phyloP scores from a whole-genome alignment of 2,329 filamentous ascomycete species.

The Fusarium sororula region DNA sequence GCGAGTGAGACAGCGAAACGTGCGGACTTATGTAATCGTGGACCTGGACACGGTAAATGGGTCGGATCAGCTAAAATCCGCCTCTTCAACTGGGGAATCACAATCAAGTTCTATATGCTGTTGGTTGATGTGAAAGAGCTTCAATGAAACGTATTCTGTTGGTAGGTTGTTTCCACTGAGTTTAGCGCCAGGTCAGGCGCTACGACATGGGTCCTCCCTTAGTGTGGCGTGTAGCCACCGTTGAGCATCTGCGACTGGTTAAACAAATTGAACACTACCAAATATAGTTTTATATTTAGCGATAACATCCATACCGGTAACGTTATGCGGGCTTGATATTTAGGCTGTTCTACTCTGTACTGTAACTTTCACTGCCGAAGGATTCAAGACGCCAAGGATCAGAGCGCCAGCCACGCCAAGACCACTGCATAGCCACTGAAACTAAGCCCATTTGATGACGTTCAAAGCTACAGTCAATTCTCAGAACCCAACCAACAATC shows the following conservation, averaged over 20 bases:
- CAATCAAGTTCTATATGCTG: not conserved
- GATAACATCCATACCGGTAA: not conserved
- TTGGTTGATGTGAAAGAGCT: not conserved
- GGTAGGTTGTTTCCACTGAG: no score
- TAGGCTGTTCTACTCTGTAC: not conserved
- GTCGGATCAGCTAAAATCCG: not conserved
- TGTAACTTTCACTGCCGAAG: not conserved
- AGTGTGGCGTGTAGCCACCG: fast-evolving
- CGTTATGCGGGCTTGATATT: not conserved
- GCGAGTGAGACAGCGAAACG: no score
- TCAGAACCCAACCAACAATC: not conserved
- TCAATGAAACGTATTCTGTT: not conserved
- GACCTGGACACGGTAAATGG: no score
- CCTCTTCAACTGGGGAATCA: not conserved
- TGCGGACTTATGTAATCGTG: no score
- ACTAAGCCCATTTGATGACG: not conserved
- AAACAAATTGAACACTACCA: not conserved
- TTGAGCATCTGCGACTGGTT: no score
- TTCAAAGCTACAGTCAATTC: not conserved
- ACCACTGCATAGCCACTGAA: not conserved
- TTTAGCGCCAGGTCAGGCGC: no score
- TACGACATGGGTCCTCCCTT: no score
- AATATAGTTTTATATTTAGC: not conserved
- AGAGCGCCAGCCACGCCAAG: not conserved
- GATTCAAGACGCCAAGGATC: not conserved